A percentile compares a stretch with the other conserved stretches of the same genome.
phyloP scores from a whole-genome alignment of 495 filamentous ascomycete species.

The Penicillium bovifimosum region DNA sequence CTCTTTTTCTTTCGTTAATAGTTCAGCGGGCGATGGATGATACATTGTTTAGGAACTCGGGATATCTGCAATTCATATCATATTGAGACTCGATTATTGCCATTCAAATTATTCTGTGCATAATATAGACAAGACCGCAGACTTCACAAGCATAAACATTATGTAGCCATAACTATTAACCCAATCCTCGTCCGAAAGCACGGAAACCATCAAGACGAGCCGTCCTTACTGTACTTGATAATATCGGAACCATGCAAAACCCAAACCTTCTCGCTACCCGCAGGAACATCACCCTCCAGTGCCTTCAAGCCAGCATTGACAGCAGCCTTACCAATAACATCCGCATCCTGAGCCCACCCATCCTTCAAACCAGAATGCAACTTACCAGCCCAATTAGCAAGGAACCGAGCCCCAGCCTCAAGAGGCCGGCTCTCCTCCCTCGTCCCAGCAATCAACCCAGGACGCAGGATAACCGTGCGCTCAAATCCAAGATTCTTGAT shows the following conservation, averaged over 20 bases:
- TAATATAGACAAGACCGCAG: background rate
- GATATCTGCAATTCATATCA: background rate
- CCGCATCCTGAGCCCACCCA: conserved; percentile 65
- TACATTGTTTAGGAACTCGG: background rate
- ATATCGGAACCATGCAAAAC: conserved; percentile 34
- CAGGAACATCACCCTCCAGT: conserved; percentile 41
- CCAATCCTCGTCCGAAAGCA: background rate
- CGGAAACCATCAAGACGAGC: background rate
- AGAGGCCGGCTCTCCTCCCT: conserved; percentile 55
- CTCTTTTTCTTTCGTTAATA: background rate
- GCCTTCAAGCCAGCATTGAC: conserved; percentile 49
- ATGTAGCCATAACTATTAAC: background rate
- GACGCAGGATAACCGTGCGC: conserved; percentile 65
- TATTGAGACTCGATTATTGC: background rate
- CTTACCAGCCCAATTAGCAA: conserved; percentile 47
- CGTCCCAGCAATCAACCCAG: conserved; percentile 68
- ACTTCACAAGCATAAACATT: background rate
- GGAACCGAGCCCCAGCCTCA: conserved; percentile 36
- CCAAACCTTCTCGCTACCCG: conserved; percentile 43
- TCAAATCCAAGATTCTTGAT: conserved; percentile 66
- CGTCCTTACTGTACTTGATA: conserved; percentile 27
- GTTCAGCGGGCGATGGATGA: background rate
- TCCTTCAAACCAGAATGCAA: conserved; percentile 57
- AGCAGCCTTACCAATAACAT: conserved; percentile 68
- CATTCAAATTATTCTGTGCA: background rate